Conservation (phyloP, 495 filamentous ascomycete genomes). For the Hypoxylon trugodes region DNA sequence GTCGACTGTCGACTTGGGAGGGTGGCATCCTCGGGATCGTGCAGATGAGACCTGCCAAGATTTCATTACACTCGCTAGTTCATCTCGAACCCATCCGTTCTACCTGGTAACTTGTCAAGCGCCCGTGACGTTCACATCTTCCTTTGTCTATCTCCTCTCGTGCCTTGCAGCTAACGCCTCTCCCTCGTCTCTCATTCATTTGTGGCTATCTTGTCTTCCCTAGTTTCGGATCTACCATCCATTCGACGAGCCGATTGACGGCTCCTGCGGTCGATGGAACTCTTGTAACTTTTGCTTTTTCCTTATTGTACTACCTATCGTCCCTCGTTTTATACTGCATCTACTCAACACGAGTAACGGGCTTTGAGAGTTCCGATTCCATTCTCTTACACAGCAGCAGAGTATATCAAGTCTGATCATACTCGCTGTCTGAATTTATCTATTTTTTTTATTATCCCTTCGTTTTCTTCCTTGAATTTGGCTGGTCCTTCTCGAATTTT, state of each 20-base stretch:
- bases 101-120: slow-evolving; percentile 11
- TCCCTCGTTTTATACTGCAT: slow-evolving; percentile 27
- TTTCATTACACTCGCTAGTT: slow-evolving; percentile 12
- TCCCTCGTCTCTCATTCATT: slow-evolving; percentile 9
- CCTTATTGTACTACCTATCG: slow-evolving; percentile 16
- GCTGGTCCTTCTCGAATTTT: slow-evolving; percentile 28
- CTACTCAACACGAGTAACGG: slow-evolving; percentile 13
- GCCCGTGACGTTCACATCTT: slow-evolving; percentile 23
- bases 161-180: background rate
- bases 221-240: slow-evolving; percentile 28
- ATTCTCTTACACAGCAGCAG: slow-evolving; percentile 15
- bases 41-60: slow-evolving; percentile 33
- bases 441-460: no score
- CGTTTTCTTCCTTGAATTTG: slow-evolving; percentile 18
- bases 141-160: background rate
- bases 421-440: background rate
- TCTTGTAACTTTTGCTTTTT: slow-evolving; percentile 14
- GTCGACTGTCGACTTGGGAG: slow-evolving; percentile 18
- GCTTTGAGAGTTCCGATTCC: slow-evolving; percentile 34
- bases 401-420: slow-evolving; percentile 16
- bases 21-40: slow-evolving; percentile 26
- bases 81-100: background rate
- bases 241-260: slow-evolving; percentile 19
- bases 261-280: slow-evolving; percentile 19
- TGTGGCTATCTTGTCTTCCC: slow-evolving; percentile 25